A percentile compares a stretch with the other conserved stretches of the same genome.
Conservation (phyloP, 73 alveolate species). For the Tetrahymena borealis region DNA sequence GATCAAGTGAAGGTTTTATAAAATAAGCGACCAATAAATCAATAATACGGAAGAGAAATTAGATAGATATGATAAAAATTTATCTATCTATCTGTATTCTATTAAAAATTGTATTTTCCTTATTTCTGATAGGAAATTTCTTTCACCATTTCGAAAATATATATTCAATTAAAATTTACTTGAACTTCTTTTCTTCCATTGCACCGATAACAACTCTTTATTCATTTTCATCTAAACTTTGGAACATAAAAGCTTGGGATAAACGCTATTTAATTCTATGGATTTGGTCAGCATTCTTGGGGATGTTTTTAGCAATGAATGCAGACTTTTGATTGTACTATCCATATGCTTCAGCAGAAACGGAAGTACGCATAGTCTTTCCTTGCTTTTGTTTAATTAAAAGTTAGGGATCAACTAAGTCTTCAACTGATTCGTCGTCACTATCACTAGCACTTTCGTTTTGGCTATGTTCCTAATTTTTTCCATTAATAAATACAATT, state of each 20-base stretch:
- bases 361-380: slow-evolving; percentile 50
- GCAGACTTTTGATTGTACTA: slow-evolving; percentile 70
- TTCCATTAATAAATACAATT: not conserved
- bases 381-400: slow-evolving; percentile 9
- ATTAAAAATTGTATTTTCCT: no score
- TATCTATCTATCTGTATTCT: no score
- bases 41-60: no score
- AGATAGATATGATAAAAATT: no score
- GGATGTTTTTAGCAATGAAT: slow-evolving; percentile 54
- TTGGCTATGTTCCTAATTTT: not conserved
- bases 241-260: slow-evolving; percentile 68
- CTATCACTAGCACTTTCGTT: not conserved
- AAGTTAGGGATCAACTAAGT: not conserved
- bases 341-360: slow-evolving; percentile 90
- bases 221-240: slow-evolving; percentile 84
- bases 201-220: slow-evolving; percentile 85
- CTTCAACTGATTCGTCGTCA: not conserved
- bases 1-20: no score
- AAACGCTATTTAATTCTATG: slow-evolving; percentile 64
- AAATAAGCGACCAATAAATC: no score
- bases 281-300: slow-evolving; percentile 57
- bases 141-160: not conserved
- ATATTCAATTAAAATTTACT: slow-evolving; percentile 7
- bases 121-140: not conserved
- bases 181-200: slow-evolving; percentile 85